Evolutionary conservation across 768 basidiomycete genomes (phyloP), one percentile per base, ranked within the genome.

Genomic region (Xanthoconium purpureum): DNA sequence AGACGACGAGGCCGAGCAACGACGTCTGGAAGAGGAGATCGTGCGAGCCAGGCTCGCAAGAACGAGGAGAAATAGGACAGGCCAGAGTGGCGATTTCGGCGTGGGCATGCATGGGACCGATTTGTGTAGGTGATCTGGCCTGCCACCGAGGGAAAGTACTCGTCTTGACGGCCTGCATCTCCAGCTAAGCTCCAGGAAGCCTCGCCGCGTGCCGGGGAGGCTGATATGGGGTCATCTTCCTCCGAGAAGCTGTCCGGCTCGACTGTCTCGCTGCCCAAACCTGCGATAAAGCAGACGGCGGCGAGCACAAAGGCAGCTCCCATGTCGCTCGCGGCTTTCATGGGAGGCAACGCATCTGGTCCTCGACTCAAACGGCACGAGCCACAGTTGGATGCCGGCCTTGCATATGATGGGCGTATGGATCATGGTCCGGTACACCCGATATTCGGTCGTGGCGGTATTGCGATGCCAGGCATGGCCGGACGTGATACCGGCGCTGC

Each of bases 301-400:
- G 47, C 56, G 15, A 60, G 62, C 18, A 12, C 15, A 45, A 78
- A 72, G 50, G 58, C 77, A 3, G 75, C 80, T 40, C 75, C 84
- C 12, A 84, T 88, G 10, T 93, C 91, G 3, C 78, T 92, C 29
- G 90, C 91, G 0, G 80, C 86, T 3, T 90, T 92, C 68, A 92
- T 92, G 61, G 91, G 91, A 37, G 89, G 91, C 8, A 81, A 78
- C 29, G 89, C 85, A 14, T 80, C 83, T 42, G 91, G 89, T 24
- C 89, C 89, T 5, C 78, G 86, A 37, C 77, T 93, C 42, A 91
- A 81, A 59, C 82, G 78, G 55, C 89, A 84, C 63, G 83, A 84
- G 17, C 84, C 89, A 5, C 91, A 92, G 66, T 77, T 77, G 61
- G 83, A 92, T 71, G 78, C 78, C 11, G 75, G 82, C 63, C 81